phyloP scores from a whole-genome alignment of 2,329 filamentous ascomycete genomes.

The Verruconis gallopava region DNA sequence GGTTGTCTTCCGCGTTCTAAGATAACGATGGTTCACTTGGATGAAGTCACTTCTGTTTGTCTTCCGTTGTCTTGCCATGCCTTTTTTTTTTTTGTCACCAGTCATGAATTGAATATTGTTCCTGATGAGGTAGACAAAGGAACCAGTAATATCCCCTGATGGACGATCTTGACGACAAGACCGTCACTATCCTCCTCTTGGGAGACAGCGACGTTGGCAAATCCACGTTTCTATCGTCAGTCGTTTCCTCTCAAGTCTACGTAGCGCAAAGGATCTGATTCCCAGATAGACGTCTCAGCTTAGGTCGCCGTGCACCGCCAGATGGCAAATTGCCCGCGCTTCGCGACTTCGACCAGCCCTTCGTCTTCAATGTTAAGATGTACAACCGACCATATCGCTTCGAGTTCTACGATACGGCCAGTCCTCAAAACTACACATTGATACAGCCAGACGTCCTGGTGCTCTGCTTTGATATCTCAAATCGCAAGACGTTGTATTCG shows the following conservation, averaged over 20 bases:
- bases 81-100: no score
- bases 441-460: slow-evolving; percentile 42
- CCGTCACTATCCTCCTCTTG: slow-evolving; percentile 41
- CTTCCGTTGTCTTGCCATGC: no score
- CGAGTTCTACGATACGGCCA: slow-evolving; percentile 44
- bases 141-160: no score
- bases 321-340: slow-evolving; percentile 30
- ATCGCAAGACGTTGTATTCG: slow-evolving; percentile 36
- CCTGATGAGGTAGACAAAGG: no score
- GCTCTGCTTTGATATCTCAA: slow-evolving; percentile 45
- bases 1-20: no score
- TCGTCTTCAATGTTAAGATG: slow-evolving; percentile 44
- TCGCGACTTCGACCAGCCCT: slow-evolving; percentile 44
- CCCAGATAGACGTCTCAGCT: slow-evolving; percentile 14
- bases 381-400: slow-evolving; percentile 42
- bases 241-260: neutral
- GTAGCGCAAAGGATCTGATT: no score
- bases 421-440: slow-evolving; percentile 43
- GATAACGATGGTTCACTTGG: no score
- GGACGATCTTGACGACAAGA: slow-evolving; percentile 16
- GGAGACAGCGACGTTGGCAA: slow-evolving; percentile 49
- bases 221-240: slow-evolving; percentile 50
- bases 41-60: no score
- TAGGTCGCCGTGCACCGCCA: slow-evolving; percentile 17
- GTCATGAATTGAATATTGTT: no score